phyloP scores from a whole-genome alignment of 306 rosid genomes.

The Macrotyloma uniflorum region DNA sequence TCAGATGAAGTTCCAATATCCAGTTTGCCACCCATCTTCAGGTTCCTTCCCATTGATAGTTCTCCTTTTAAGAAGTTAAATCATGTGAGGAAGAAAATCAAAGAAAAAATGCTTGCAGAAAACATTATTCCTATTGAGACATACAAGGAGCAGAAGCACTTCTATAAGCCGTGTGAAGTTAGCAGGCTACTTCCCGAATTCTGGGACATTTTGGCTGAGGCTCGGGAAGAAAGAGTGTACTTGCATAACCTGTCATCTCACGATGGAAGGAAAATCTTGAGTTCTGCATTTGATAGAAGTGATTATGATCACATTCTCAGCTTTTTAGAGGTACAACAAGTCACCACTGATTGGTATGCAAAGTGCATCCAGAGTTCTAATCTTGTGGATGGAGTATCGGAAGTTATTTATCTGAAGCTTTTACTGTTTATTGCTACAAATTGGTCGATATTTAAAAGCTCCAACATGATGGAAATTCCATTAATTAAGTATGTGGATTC shows the following conservation, averaged over 20 bases:
- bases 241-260: constrained; percentile 59
- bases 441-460: constrained; percentile 42
- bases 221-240: constrained; percentile 45
- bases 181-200: constrained; percentile 62
- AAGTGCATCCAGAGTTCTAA: constrained; percentile 67
- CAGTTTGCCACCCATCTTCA: constrained; percentile 52
- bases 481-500: constrained; percentile 53
- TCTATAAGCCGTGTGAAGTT: constrained; percentile 64
- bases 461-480: constrained; percentile 47
- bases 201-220: constrained; percentile 58
- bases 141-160: constrained; percentile 56
- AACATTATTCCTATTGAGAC: constrained; percentile 66
- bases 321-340: constrained; percentile 57
- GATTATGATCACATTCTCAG: constrained; percentile 49
- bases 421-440: constrained; percentile 53
- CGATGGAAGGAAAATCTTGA: constrained; percentile 51
- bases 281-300: constrained; percentile 53
- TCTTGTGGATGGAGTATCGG: constrained; percentile 61
- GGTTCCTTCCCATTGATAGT: constrained; percentile 53
- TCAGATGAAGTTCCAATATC: constrained; percentile 50
- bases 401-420: constrained; percentile 56
- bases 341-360: constrained; percentile 63
- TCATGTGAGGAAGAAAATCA: constrained; percentile 59
- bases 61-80: constrained; percentile 52
- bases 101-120: constrained; percentile 43